Evolutionary conservation across 2,329 filamentous ascomycete species (phyloP).

Genomic region (Pestalotiopsis sp.): DNA sequence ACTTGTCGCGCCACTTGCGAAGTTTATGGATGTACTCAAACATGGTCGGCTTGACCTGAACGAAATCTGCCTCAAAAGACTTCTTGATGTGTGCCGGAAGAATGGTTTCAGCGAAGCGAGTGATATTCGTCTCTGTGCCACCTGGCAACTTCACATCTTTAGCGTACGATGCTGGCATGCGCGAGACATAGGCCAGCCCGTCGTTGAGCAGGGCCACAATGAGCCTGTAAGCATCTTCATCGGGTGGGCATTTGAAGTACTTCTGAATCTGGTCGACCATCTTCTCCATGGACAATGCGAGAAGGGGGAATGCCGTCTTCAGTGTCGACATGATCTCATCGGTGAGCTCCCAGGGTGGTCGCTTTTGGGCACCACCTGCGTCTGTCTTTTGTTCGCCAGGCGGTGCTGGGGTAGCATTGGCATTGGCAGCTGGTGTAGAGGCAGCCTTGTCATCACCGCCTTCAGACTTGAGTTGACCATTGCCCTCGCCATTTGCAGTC

Average conservation of each 20-base stretch:
- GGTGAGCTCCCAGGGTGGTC: slow-evolving; percentile 93
- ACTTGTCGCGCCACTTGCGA: slow-evolving; percentile 93
- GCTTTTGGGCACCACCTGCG: slow-evolving; percentile 52
- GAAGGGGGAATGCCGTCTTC: slow-evolving; percentile 94
- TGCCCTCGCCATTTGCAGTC: slow-evolving; percentile 51
- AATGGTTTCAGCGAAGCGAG: slow-evolving; percentile 93
- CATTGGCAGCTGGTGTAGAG: slow-evolving; percentile 22
- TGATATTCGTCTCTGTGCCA: slow-evolving; percentile 95
- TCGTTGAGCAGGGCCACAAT: slow-evolving; percentile 98
- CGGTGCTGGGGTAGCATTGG: slow-evolving; percentile 20
- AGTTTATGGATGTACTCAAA: slow-evolving; percentile 98
- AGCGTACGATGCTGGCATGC: slow-evolving; percentile 83
- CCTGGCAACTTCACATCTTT: slow-evolving; percentile 88
- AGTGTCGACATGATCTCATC: slow-evolving; percentile 95
- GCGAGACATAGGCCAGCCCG: slow-evolving; percentile 87
- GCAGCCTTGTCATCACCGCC: slow-evolving; percentile 35
- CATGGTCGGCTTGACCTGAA: slow-evolving; percentile 94
- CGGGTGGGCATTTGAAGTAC: slow-evolving; percentile 97
- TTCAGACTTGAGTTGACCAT: slow-evolving; percentile 48
- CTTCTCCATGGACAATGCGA: slow-evolving; percentile 97
- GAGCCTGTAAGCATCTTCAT: slow-evolving; percentile 95
- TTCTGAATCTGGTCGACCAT: slow-evolving; percentile 99
- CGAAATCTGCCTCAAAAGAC: slow-evolving; percentile 97
- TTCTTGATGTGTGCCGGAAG: slow-evolving; percentile 92
- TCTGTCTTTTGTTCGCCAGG: slow-evolving; percentile 29